Evolutionary conservation across 345 rosid species (phyloP), one percentile per base, ranked within the genome.

Genomic region (Combretum micranthum): DNA sequence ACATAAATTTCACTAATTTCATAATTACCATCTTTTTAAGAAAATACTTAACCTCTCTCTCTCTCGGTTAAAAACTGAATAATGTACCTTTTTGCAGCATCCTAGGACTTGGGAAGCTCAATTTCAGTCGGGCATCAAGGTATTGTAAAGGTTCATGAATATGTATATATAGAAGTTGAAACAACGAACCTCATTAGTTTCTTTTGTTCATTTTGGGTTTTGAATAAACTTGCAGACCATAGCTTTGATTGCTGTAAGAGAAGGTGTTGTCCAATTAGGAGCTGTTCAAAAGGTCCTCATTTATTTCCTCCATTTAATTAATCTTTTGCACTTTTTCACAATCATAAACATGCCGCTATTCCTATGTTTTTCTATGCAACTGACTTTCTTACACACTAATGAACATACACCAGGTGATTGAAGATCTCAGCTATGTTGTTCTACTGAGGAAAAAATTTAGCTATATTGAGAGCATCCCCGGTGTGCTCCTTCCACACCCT

Each of bases 31-130:
- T 39, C n/a, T 20, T 2, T 3, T 17, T 13, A 32, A 32, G 39
- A 32, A 32, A 4, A 32, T 7, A 3, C 6, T 7, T 25, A n/a
- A 3, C 6, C 7, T 32, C 39, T 54, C 22, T 17, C 57, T 54
- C 6, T n/a, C 45, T 4, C 14, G 57, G 42, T 37, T 21, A 37
- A 20, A 32, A 17, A 2, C 45, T 37, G 42, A 32, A 32, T 39
- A 12, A 56, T 20, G 11, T 18, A 2, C 53, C 22, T 57, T 25
- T 72, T 42, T 63, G 52, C 80, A 92, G 97, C 83, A 81, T 49
- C 98, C 98, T 52, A 83, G 94, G 83, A 88, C 98, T 62, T 92
- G 98, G 98, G 98, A 88, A 71, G 96, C 96, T 52, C 98, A 92
- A 81, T 92, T 92, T 74, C 96, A 81, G 69, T 82, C 91, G 55